These are phyloP conservation scores for Penicillium coprophilum DNA, from an alignment of 495 filamentous ascomycete species.

Conservation along the genomic window DNA sequence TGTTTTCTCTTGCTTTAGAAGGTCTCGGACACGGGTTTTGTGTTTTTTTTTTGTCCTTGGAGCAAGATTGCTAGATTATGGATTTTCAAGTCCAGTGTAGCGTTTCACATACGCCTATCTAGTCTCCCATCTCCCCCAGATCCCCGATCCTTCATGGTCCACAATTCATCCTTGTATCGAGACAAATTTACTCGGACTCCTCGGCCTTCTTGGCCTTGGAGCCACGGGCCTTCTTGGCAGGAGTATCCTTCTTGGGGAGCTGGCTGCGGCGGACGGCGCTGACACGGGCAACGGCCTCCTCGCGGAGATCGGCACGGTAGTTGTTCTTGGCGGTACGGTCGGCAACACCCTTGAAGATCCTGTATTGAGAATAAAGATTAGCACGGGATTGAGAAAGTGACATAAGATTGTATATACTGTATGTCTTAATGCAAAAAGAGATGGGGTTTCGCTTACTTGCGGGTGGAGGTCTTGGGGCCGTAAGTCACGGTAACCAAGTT, in stretches of 20 bases:
- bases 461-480: conserved; percentile 63
- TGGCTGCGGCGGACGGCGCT: conserved; percentile 81
- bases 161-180: conserved; percentile 12
- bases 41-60: conserved; percentile 16
- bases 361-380: conserved; percentile 37
- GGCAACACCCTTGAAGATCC: conserved; percentile 85
- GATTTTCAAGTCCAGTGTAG: conserved; percentile 33
- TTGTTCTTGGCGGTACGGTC: conserved; percentile 73
- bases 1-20: conserved; percentile 4
- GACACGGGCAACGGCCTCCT: conserved; percentile 82
- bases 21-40: conserved; percentile 13
- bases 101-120: conserved; percentile 18
- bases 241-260: conserved; percentile 70
- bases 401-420: too few species aligned
- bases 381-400: neutral
- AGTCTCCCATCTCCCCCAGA: conserved; percentile 7
- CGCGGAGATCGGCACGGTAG: conserved; percentile 85
- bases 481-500: conserved; percentile 63
- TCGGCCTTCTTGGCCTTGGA: conserved; percentile 76
- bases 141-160: conserved; percentile 16
- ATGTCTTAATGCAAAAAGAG: neutral
- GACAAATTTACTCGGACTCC: conserved; percentile 45
- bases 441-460: conserved; percentile 62
- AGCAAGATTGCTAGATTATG: conserved; percentile 39
- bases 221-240: conserved; percentile 73